A percentile compares a stretch with the other conserved stretches of the same genome.
Evolutionary conservation across 2,329 filamentous ascomycete species (phyloP).

Genomic region (Trichoderma harzianum): DNA sequence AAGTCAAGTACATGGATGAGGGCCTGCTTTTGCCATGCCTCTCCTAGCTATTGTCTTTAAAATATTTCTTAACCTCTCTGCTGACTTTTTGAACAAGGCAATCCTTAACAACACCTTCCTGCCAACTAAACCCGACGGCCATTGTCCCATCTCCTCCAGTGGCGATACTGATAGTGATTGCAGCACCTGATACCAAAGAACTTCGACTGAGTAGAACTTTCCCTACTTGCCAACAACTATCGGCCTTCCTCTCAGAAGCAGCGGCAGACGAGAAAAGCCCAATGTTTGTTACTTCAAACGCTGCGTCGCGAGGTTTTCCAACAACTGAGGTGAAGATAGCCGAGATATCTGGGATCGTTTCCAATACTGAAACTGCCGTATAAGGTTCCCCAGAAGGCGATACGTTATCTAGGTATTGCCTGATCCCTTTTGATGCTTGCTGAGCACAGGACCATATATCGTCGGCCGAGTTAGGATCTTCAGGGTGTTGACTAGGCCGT

Average conservation of each 20-base stretch:
- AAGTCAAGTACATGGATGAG: neutral
- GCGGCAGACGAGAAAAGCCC: slow-evolving; percentile 31
- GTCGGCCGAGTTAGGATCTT: neutral
- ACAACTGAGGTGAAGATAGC: slow-evolving; percentile 35
- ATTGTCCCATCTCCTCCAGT: slow-evolving; percentile 44
- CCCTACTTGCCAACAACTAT: slow-evolving; percentile 28
- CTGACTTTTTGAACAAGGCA: neutral
- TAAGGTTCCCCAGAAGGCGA: neutral
- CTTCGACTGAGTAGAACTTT: slow-evolving; percentile 45
- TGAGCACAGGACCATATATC: neutral
- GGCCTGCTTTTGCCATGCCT: neutral
- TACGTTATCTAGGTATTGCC: neutral
- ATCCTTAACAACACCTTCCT: slow-evolving; percentile 28
- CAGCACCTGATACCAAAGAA: slow-evolving; percentile 35
- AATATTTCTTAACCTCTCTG: neutral
- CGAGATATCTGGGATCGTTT: slow-evolving; percentile 38
- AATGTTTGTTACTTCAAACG: slow-evolving; percentile 46
- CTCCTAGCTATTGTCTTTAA: neutral
- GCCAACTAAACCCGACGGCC: slow-evolving; percentile 40
- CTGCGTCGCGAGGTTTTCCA: slow-evolving; percentile 36
- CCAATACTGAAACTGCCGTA: slow-evolving; percentile 14
- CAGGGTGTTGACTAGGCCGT: neutral
- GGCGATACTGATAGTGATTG: slow-evolving; percentile 37
- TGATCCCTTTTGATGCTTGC: neutral
- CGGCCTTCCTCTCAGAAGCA: slow-evolving; percentile 8